A percentile compares a stretch with the other conserved stretches of the same genome.
phyloP scores from a whole-genome alignment of 192 early-diverging fungal species.

The Coemansia sp. region DNA sequence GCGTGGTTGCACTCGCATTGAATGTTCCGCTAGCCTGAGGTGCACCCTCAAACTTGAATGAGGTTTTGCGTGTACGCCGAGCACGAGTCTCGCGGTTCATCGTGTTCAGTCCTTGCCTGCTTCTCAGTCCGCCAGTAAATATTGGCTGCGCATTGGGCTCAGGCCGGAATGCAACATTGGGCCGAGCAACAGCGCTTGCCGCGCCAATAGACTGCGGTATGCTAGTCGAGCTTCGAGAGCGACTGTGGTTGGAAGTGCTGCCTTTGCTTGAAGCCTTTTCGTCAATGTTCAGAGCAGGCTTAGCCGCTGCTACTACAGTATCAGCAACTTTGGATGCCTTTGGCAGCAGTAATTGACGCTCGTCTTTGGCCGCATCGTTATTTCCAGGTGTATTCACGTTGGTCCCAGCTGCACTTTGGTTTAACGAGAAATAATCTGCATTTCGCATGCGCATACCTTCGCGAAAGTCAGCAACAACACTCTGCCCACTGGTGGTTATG shows the following conservation, averaged over 20 bases:
- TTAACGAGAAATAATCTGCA: neutral
- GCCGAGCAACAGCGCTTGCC: neutral
- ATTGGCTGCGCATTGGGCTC: neutral
- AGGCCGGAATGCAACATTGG: neutral
- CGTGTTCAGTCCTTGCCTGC: constrained; percentile 20
- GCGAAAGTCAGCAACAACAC: constrained; percentile 36
- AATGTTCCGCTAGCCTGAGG: neutral
- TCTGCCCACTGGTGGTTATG: constrained; percentile 16
- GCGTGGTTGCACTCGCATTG: neutral
- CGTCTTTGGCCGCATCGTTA: neutral
- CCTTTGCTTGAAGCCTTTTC: neutral
- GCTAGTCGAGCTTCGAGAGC: constrained; percentile 1
- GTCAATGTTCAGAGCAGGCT: neutral
- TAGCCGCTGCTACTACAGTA: neutral
- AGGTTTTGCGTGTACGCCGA: constrained; percentile 15
- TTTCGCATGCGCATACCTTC: constrained; percentile 26
- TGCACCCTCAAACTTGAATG: constrained; percentile 7
- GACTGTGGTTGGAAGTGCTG: neutral
- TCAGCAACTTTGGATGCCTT: neutral
- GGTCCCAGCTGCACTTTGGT: neutral
- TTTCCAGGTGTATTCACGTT: neutral
- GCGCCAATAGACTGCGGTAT: neutral
- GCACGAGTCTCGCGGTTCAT: constrained; percentile 27
- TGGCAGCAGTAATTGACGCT: neutral
- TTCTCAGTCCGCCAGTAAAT: constrained; percentile 22